Evolutionary conservation across 2,329 filamentous ascomycete genomes (phyloP).

Genomic region (Fusarium sp.): DNA sequence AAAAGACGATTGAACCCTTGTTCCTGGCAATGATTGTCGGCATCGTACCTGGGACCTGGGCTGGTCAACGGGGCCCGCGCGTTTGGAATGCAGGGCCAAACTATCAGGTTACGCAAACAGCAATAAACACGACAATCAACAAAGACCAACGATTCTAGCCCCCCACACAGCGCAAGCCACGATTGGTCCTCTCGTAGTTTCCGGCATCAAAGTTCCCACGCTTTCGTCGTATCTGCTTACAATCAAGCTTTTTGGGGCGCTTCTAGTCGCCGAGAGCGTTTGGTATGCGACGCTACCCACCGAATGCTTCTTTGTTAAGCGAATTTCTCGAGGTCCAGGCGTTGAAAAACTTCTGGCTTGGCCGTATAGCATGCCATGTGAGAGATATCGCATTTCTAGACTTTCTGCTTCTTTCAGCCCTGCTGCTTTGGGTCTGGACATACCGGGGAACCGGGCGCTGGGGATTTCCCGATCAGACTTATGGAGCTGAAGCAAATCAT

Average conservation of each 20-base stretch:
- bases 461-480: not conserved
- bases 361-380: not conserved
- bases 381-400: not conserved
- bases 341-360: not conserved
- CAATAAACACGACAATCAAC: not conserved
- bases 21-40: not conserved
- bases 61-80: not conserved
- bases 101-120: not conserved
- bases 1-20: not conserved
- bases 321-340: not conserved
- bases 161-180: not conserved
- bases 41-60: not conserved
- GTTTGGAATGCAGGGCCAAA: not conserved
- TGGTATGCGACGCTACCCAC: not conserved
- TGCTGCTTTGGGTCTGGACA: not conserved
- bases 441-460: not conserved
- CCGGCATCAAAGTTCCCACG: not conserved
- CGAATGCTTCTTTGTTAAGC: not conserved
- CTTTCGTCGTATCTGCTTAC: not conserved
- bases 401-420: not conserved
- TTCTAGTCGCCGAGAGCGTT: not conserved
- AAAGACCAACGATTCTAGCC: not conserved
- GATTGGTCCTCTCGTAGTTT: not conserved
- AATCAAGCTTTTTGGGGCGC: not conserved
- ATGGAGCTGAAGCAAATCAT: not conserved